Percentiles rank a stretch among this genome's conserved stretches.
Evolutionary conservation across 805 yeast genomes (phyloP).

Genomic region (Wickerhamomyces queroliae): DNA sequence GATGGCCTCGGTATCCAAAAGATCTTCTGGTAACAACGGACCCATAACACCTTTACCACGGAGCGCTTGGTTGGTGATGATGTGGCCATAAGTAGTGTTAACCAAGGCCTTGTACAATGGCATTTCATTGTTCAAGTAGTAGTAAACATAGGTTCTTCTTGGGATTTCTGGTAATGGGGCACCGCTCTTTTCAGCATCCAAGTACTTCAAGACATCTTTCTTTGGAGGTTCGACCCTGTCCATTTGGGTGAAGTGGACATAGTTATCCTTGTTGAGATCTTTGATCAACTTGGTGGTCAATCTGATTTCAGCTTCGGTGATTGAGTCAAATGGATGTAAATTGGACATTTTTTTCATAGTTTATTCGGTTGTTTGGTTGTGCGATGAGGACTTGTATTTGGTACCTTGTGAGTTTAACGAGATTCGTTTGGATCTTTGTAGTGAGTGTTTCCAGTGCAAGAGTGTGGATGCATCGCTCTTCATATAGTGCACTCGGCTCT

Average conservation of each 20-base stretch:
- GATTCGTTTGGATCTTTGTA: no score
- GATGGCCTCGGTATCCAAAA: constrained; percentile 45
- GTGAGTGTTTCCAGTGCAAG: no score
- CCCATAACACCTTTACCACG: constrained; percentile 58
- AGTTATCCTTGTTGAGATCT: constrained; percentile 45
- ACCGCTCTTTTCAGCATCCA: constrained; percentile 61
- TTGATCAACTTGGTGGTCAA: constrained; percentile 55
- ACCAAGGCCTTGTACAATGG: constrained; percentile 67
- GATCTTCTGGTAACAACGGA: constrained; percentile 65
- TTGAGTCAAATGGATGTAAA: constrained; percentile 54
- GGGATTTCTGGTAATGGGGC: constrained; percentile 50
- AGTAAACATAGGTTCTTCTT: constrained; percentile 64
- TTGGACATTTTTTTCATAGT: neutral
- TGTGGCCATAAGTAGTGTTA: constrained; percentile 55
- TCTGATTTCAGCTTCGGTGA: constrained; percentile 52
- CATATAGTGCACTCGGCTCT: no score
- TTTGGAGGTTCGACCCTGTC: constrained; percentile 80
- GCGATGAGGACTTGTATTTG: no score
- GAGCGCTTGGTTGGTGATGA: constrained; percentile 48
- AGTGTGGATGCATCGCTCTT: no score
- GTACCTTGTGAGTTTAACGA: no score
- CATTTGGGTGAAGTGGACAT: constrained; percentile 58
- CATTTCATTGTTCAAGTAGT: constrained; percentile 45
- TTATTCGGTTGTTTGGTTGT: no score
- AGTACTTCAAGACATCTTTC: constrained; percentile 57